Base-by-base conservation (phyloP, 2,329 filamentous ascomycete species). In the Aspergillus tamarii region DNA sequence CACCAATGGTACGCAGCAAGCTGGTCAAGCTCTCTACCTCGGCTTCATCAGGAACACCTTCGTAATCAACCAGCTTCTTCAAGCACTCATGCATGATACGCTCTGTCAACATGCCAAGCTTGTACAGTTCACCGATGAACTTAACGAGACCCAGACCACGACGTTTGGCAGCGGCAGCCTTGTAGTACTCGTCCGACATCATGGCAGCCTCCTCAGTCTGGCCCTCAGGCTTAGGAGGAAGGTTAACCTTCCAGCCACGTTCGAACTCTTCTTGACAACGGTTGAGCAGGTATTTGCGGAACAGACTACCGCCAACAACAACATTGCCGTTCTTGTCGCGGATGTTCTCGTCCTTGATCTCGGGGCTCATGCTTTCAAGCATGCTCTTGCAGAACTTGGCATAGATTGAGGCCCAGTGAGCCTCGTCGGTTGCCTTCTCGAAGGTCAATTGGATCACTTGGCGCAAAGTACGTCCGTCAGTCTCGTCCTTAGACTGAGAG, bases 41-140 rank as follows among this genome's bases (percentile, higher is more conserved):
- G 60, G 94, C 92, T 82, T 99, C 95, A 72, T 99, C 95, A 52
- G 95, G 95, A 65, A 93, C 84, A 66, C 92, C 93, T 75, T 94
- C 91, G 80, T 96, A 98, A 81, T 99, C 94, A 70, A 99, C 92
- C 67, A 99, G 87, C 81, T 96, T 97, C 83, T 93, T 90, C 32
- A 99, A 93, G 86, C 95, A 99, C 81, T 97, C 93, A 84, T 99
- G 94, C 95, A 99, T 99, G 82, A 99, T 99, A 78, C 94, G 92
- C 80, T 97, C 92, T 66, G 95, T 99, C 79, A 99, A 87, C 95
- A 99, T 99, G 77, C 91, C 90, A 65, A 99, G 89, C 85, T 98
- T 99, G 88, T 96, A 99, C 53, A 99, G 88, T 82, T 99, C 95
- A 84, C 95, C 95, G 76, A 99, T 99, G 83, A 99, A 99, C 81